These are phyloP conservation scores for Skeletonema marinoi DNA, from an alignment of 108 stramenopile species.

Conservation along the genomic window DNA sequence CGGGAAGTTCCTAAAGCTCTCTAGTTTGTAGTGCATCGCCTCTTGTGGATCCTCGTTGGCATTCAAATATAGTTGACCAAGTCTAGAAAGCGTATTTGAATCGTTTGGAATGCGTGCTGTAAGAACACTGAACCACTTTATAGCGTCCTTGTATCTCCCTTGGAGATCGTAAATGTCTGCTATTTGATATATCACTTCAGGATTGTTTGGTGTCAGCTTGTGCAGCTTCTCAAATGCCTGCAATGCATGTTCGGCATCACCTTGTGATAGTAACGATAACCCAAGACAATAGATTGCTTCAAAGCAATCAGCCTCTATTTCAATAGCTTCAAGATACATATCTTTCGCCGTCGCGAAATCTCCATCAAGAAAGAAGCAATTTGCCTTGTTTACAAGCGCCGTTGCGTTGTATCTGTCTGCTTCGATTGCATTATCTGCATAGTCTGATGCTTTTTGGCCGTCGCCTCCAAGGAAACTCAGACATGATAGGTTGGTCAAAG, in stretches of 20 bases:
- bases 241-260: conserved; percentile 63
- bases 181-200: conserved; percentile 87
- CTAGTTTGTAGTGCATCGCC: conserved; percentile 65
- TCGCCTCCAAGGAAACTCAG: conserved; percentile 90
- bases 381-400: conserved; percentile 93
- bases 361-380: conserved; percentile 73
- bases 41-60: conserved; percentile 61
- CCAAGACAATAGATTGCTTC: conserved; percentile 93
- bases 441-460: conserved; percentile 60
- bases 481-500: conserved; percentile 88
- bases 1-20: conserved; percentile 86
- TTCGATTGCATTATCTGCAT: conserved; percentile 82
- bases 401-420: conserved; percentile 85
- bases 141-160: conserved; percentile 42
- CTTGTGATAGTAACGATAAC: conserved; percentile 64
- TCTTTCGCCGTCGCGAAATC: conserved; percentile 78
- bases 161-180: conserved; percentile 77
- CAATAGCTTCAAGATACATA: conserved; percentile 88
- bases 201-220: conserved; percentile 77
- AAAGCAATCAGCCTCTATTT: conserved; percentile 84
- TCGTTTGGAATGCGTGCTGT: conserved; percentile 78
- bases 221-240: conserved; percentile 90
- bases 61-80: conserved; percentile 79
- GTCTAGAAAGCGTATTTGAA: conserved; percentile 60
- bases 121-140: conserved; percentile 84